phyloP scores from a whole-genome alignment of 345 rosid genomes.

The Durio zibethinus region DNA sequence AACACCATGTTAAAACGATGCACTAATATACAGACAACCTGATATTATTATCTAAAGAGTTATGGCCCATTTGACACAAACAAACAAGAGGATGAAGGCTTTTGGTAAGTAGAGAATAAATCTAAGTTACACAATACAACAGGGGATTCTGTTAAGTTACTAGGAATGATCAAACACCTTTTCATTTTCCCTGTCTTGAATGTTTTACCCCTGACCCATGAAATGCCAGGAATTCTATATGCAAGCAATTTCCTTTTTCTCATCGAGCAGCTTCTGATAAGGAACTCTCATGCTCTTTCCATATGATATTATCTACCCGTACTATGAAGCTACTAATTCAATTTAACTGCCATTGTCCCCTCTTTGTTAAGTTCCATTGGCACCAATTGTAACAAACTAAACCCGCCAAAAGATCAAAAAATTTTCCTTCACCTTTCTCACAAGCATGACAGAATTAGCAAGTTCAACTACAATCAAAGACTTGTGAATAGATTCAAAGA shows the following conservation, averaged over 20 bases:
- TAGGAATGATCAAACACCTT: too few relatives aligned
- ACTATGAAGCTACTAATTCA: neutral
- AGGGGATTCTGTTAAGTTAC: too few relatives aligned
- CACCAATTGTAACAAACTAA: neutral
- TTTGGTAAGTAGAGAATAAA: too few relatives aligned
- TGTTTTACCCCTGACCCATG: neutral
- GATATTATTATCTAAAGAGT: too few relatives aligned
- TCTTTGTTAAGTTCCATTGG: neutral
- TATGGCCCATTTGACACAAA: too few relatives aligned
- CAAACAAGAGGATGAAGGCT: too few relatives aligned
- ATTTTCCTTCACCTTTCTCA: neutral
- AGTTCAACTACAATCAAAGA: neutral
- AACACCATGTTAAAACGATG: neutral
- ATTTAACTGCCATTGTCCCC: neutral
- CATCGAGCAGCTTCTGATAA: too few relatives aligned
- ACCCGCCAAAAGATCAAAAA: neutral
- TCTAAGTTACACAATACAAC: too few relatives aligned
- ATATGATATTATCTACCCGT: too few relatives aligned
- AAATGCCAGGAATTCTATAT: neutral
- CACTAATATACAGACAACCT: too few relatives aligned
- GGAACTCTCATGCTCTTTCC: too few relatives aligned
- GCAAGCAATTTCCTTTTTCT: too few relatives aligned
- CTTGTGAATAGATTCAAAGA: neutral
- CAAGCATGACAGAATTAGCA: neutral
- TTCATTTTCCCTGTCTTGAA: neutral